Percentiles rank a stretch among this genome's conserved stretches.
Evolutionary conservation across 1,139 yeast species (phyloP).

Genomic region (Taiozyma sp.): DNA sequence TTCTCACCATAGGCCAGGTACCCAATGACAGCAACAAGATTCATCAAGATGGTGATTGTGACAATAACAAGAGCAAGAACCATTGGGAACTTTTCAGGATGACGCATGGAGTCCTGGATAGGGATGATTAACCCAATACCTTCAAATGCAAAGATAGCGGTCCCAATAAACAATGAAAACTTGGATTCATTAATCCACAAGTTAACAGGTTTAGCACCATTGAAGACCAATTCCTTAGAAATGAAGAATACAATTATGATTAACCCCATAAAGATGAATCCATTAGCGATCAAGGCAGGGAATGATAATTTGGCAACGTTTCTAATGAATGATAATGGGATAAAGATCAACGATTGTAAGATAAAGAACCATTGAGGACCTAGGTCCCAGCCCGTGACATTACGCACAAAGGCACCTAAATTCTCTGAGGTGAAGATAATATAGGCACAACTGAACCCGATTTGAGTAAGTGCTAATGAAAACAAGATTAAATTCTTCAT

Average conservation of each 20-base stretch:
- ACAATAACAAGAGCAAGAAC: slow-evolving; percentile 56
- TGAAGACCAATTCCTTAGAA: slow-evolving; percentile 32
- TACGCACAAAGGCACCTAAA: slow-evolving; percentile 49
- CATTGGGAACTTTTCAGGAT: slow-evolving; percentile 65
- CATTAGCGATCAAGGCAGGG: slow-evolving; percentile 61
- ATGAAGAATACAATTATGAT: slow-evolving; percentile 57
- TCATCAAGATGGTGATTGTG: slow-evolving; percentile 54
- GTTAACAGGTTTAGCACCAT: slow-evolving; percentile 44
- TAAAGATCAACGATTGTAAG: slow-evolving; percentile 50
- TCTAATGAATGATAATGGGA: slow-evolving; percentile 66
- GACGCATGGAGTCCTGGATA: slow-evolving; percentile 68
- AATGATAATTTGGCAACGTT: slow-evolving; percentile 66
- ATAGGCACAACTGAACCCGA: slow-evolving; percentile 77
- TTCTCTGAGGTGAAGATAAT: slow-evolving; percentile 70
- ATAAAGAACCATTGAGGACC: slow-evolving; percentile 39
- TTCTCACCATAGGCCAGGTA: slow-evolving; percentile 63
- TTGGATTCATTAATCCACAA: slow-evolving; percentile 45
- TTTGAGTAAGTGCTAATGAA: slow-evolving; percentile 61
- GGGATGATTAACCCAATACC: slow-evolving; percentile 78
- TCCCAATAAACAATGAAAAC: slow-evolving; percentile 75
- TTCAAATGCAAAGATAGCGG: slow-evolving; percentile 77
- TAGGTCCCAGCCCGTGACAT: slow-evolving; percentile 36
- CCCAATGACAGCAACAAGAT: slow-evolving; percentile 59
- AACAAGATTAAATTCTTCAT: slow-evolving; percentile 53
- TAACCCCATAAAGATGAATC: slow-evolving; percentile 59